Base-by-base conservation (phyloP, 176 grass and related monocot genomes). In the Areca catechu region DNA sequence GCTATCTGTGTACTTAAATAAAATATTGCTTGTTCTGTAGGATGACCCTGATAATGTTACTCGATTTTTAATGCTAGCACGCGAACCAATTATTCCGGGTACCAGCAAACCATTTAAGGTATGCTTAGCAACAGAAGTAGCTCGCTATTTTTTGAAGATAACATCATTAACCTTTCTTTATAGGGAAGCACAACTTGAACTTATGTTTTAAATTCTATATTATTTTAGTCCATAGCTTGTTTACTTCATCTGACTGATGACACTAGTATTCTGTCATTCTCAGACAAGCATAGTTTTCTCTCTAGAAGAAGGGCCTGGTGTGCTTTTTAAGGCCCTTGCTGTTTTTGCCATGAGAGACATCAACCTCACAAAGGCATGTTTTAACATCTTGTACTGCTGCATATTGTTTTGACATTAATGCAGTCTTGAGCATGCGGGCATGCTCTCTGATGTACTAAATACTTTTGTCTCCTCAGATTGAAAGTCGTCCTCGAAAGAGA, bases 231-330 rank as follows among this genome's bases (percentile, higher is more conserved):
- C 15, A 47, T 17, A 54, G 52, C 43, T 56, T 20, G 2, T 24
- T 34, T 24, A 19, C 16, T 15, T 27, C 34, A 19, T 24, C 19
- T 58, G 7, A 5, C n/a, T 58, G 0, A 24, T 63, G 4, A 43
- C 6, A 50, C 16, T 67, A 28, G 4, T 30, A 47, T 50, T 30
- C 25, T 67, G 25, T 61, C 16, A 58, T 58, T 24, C 59, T 37
- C 54, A 95, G 90, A 85, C 85, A n/a, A 95, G 90, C 71, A 86
- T 95, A 79, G 86, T 95, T 23, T 95, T 95, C 62, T 95, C 90
- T 75, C 74, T 89, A 17, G 90, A 95, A 86, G 90, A 95, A 77
- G 90, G 90, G 4, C 90, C 90, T 20, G 90, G 90, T 22, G 63
- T 86, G 54, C 86, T 89, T 50, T 95, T 95, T 68, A 95, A 95